Evolutionary conservation across 1,284 basidiomycete genomes (phyloP).

Genomic region (Naganishia sp.): DNA sequence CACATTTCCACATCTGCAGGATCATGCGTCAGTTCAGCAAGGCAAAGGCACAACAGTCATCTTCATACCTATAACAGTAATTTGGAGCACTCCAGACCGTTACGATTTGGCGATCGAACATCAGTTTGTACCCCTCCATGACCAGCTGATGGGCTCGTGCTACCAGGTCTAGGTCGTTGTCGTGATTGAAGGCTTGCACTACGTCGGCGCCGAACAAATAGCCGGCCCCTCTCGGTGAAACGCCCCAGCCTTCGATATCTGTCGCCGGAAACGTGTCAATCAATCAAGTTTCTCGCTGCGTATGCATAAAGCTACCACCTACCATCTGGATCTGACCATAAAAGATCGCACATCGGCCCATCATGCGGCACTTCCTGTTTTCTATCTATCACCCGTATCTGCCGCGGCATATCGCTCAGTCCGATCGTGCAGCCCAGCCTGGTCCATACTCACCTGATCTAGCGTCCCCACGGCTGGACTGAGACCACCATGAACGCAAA

Average conservation of each 20-base stretch:
- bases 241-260: conserved; percentile 90
- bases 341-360: conserved; percentile 95
- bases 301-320: conserved; percentile 32
- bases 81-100: conserved; percentile 99
- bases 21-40: conserved; percentile 12
- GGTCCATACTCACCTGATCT: conserved; percentile 69
- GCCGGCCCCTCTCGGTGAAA: conserved; percentile 95
- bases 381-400: conserved; percentile 94
- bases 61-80: conserved; percentile 87
- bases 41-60: background rate
- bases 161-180: conserved; percentile 91
- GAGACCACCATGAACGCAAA: conserved; percentile 89
- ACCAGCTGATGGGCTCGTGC: conserved; percentile 96
- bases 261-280: background rate
- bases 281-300: background rate
- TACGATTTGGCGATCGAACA: conserved; percentile 94
- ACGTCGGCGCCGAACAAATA: conserved; percentile 94
- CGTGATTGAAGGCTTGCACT: conserved; percentile 83
- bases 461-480: conserved; percentile 80
- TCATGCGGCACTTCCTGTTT: conserved; percentile 99
- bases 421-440: background rate
- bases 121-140: conserved; percentile 97
- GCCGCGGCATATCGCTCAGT: conserved; percentile 21
- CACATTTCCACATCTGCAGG: conserved; percentile 81
- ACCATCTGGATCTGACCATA: conserved; percentile 99